phyloP scores from a whole-genome alignment of 108 stramenopile genomes.

The Phaeodactylum tricornutum region DNA sequence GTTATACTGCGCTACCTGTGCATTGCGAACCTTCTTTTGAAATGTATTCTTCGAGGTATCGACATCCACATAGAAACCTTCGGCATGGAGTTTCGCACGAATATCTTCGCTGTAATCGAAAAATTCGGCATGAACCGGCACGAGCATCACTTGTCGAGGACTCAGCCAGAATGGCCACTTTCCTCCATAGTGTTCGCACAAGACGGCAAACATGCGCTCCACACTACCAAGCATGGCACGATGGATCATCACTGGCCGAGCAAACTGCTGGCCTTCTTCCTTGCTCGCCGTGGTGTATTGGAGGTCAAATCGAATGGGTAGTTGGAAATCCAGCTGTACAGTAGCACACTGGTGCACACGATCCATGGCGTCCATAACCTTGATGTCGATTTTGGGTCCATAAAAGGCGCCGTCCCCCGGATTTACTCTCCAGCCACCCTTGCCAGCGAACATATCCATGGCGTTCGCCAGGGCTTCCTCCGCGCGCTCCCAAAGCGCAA shows the following conservation, averaged over 20 bases:
- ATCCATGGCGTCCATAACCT: conserved; percentile 99
- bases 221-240: conserved; percentile 98
- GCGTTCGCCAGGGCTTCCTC: conserved; percentile 86
- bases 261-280: conserved; percentile 77
- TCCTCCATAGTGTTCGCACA: conserved; percentile 98
- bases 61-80: conserved; percentile 91
- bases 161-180: conserved; percentile 99
- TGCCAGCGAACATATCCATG: conserved; percentile 89
- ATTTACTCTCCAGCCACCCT: conserved; percentile 93
- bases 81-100: conserved; percentile 73
- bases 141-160: conserved; percentile 94
- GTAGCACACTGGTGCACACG: conserved; percentile 99
- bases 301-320: conserved; percentile 97
- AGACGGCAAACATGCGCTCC: conserved; percentile 98
- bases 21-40: conserved; percentile 98
- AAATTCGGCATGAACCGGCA: conserved; percentile 89
- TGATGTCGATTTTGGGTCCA: conserved; percentile 99
- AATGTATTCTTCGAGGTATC: conserved; percentile 89
- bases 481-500: conserved; percentile 90
- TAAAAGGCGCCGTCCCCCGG: conserved; percentile 99
- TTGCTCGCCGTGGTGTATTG: conserved; percentile 80
- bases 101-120: conserved; percentile 76
- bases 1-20: conserved; percentile 95
- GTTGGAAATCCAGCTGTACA: conserved; percentile 98
- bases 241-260: conserved; percentile 97